Base-by-base conservation (phyloP, 1,284 basidiomycete species). In the Ceratobasidium sp. region DNA sequence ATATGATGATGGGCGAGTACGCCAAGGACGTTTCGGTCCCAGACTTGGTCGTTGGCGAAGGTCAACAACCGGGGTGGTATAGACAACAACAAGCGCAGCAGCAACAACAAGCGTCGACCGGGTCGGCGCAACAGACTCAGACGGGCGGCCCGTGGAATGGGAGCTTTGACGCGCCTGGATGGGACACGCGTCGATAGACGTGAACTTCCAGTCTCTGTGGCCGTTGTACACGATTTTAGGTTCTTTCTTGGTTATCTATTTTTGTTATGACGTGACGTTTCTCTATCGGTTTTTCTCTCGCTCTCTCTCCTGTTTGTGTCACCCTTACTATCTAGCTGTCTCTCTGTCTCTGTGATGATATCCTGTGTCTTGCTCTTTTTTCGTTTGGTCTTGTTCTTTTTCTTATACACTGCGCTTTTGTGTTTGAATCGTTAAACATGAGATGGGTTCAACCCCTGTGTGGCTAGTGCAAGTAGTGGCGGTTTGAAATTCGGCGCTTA, bases 71-170 rank as follows among this genome's bases (percentile, higher is more conserved):
- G 39, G 60, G 26, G n/a, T 65, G 61, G 61, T 55, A 67, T 41
- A 55, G 64, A 53, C 59, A 59, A 30, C 32, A 10, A 32, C 64
- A 39, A 39, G 36, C 36, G 6, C 36, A 39, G 36, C 36, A 52
- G 30, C 46, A 48, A 12, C 64, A 67, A 52, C 64, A 67, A 46
- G 16, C 21, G 30, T 43, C 43, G 43, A 46, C 61, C 12, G 61
- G 36, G 64, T 48, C 48, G 52, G 21, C 32, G 36, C 64, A 5
- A 5, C 64, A 67, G 28, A 26, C 57, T 39, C 57, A 41, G 34
- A 34, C 53, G 53, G 28, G 36, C 9, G 64, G 64, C 48, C 64
- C 32, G 64, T 67, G 64, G 64, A 67, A 67, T 67, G 64, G 34
- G 52, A 36, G 34, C 34, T 67, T 67, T 55, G 64, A 67, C 32